Conservation (phyloP, 192 early-diverging fungal species). For the Podila minutissima region DNA sequence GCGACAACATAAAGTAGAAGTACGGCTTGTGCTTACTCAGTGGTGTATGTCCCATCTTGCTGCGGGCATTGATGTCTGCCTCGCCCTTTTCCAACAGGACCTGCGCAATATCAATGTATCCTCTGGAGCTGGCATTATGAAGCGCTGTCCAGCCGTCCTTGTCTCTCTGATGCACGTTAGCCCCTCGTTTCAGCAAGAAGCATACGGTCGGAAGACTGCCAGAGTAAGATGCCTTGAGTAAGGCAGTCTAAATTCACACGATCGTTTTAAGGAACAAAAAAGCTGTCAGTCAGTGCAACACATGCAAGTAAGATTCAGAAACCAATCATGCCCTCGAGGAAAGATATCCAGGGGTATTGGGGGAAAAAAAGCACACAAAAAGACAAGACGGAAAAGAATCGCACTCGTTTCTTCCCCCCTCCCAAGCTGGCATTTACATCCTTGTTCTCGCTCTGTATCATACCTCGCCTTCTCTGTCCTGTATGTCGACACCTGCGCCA, state of each 20-base stretch:
- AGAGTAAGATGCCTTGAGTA: slow-evolving; percentile 76
- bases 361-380: slow-evolving; percentile 2
- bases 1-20: too few species aligned
- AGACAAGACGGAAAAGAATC: not conserved
- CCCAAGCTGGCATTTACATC: too few species aligned
- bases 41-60: slow-evolving; percentile 75
- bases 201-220: slow-evolving; percentile 69
- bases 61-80: slow-evolving; percentile 69
- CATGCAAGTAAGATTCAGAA: not conserved
- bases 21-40: slow-evolving; percentile 55
- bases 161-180: slow-evolving; percentile 73
- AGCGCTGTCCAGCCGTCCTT: slow-evolving; percentile 85
- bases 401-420: not conserved
- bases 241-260: slow-evolving; percentile 62
- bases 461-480: slow-evolving; percentile 78
- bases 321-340: too few species aligned
- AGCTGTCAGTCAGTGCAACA: not conserved
- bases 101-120: slow-evolving; percentile 64
- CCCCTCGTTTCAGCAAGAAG: slow-evolving; percentile 66
- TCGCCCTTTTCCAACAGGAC: slow-evolving; percentile 67
- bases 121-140: slow-evolving; percentile 78
- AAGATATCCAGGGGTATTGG: not conserved
- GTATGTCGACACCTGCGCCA: slow-evolving; percentile 66
- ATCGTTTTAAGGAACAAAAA: too few species aligned
- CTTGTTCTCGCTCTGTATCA: too few species aligned